These are phyloP conservation scores for Trametopsis cervina DNA, from an alignment of 768 basidiomycete species.

Conservation along the genomic window DNA sequence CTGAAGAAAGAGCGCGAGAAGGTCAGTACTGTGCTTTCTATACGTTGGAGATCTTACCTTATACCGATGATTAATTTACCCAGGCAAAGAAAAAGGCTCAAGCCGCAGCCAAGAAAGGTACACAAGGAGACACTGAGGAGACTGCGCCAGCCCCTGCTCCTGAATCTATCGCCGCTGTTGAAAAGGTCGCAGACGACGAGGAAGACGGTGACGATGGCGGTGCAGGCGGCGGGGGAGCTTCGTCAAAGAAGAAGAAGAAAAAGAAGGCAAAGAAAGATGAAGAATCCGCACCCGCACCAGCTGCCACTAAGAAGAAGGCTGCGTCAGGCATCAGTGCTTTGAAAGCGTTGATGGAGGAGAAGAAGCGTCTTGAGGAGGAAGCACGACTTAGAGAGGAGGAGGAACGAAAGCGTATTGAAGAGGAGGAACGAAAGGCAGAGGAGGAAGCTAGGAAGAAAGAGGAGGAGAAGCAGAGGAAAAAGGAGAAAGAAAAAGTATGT, in stretches of 20 bases:
- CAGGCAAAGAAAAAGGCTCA: conserved; percentile 96
- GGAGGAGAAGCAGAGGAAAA: conserved; percentile 76
- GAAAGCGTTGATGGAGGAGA: conserved; percentile 89
- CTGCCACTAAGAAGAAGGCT: conserved; percentile 63
- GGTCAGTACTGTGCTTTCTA: conserved; percentile 32
- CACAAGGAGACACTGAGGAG: conserved; percentile 17
- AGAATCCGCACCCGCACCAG: conserved; percentile 39
- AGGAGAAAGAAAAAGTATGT: conserved; percentile 82
- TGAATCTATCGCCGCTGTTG: conserved; percentile 15
- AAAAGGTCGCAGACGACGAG: conserved; percentile 24
- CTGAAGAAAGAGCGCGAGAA: conserved; percentile 97
- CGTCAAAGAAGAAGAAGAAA: conserved; percentile 75
- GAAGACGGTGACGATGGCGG: conserved; percentile 61
- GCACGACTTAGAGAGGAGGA: conserved; percentile 66
- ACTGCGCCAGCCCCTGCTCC: conserved; percentile 23
- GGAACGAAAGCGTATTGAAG: conserved; percentile 74
- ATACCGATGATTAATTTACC: conserved; percentile 1
- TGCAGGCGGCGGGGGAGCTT: conserved; percentile 48
- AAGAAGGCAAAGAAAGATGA: conserved; percentile 75
- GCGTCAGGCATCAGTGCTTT: conserved; percentile 66
- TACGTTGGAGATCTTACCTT: neutral
- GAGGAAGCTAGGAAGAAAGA: conserved; percentile 76
- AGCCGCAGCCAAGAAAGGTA: conserved; percentile 74
- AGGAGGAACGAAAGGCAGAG: conserved; percentile 73
- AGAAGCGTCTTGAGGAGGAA: conserved; percentile 85